Base-by-base conservation (phyloP, 306 rosid genomes). In the Hippophae rhamnoides region DNA sequence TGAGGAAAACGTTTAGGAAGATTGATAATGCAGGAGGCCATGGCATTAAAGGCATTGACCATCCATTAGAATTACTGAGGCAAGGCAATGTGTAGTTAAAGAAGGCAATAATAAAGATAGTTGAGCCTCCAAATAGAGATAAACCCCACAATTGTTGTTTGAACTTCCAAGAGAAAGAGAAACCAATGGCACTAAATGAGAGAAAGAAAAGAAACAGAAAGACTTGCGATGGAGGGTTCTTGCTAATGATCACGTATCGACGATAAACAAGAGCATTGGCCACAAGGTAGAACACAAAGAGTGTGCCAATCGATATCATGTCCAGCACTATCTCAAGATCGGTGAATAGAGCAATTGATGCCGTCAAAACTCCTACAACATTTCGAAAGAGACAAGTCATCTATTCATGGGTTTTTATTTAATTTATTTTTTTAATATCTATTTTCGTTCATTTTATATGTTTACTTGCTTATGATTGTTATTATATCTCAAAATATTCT, bases 31-130 rank as follows among this genome's bases (percentile, higher is more conserved):
- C 73, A 3, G 98, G 81, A 31, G 95, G 95, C 98, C 96, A 92
- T 6, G 98, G 98, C 98, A 90, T 90, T 60, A 78, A 75, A 0
- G 96, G 98, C 47, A 90, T 89, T 31, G 72, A 74, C 98, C 98
- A 90, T 18, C 65, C 74, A 12, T 54, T 41, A 40, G 51, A 40
- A 25, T 72, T 59, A 8, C 41, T 12, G 5, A 55, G 60, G 62
- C 60, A 59, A 52, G 84, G 89, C 8, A 77, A 73, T 38, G 61
- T 13, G 84, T 73, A 78, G 65, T 85, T 90, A 56, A 85, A 87
- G 62, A 80, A 63, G 62, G 72, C 74, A 10, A 82, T 82, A 68
- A 81, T 69, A 73, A 76, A 51, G 72, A 87, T 66, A 5, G 75
- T 71, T 43, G 78, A 66, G 10, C 49, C 72, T 18, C 82, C 81